Base-by-base conservation (phyloP, 108 stramenopile species). In the Schizochytrium sp. region DNA sequence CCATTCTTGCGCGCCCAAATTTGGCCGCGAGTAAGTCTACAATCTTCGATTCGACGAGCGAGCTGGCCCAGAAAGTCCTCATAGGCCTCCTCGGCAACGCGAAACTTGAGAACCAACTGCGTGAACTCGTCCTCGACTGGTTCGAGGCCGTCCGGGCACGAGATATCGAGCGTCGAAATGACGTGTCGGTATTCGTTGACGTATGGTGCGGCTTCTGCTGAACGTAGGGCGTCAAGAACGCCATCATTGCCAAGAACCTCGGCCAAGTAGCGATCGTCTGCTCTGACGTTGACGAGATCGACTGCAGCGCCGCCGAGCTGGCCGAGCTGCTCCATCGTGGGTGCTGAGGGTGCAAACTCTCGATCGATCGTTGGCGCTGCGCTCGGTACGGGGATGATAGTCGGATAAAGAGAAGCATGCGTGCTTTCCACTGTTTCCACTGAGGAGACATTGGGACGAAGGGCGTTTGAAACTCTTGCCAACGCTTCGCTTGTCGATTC, bases 161-260 rank as follows among this genome's bases (percentile, higher is more conserved):
- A 8, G 34, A 4, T 14, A 23, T 69, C 63, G 21, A 69, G 41
- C 14, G 63, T 41, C 8, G 63, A 14, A 69, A 69, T 41, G 10
- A 0, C 41, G 63, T 18, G 25, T 12, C 41, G 41, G 18, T 69
- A 23, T 8, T 41, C 3, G 3, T 69, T 69, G 14, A 41, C 63
- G 41, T 41, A 41, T 6, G 63, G 63, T 18, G 4, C 8, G 34
- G 63, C 25, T 41, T 69, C 63, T 41, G 63, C 63, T 12, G 25
- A 23, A 14, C 10, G 8, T 0, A 69, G 63, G 25, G 41, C 25
- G 10, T 69, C 41, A 92, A 93, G 60, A 91, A 94, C 69, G 59
- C 91, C 21, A 88, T 89, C 29, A 63, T 58, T 23, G 88, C 72
- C 21, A 92, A 93, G 89, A 43, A 89, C 19, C 21, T 88, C 89